phyloP scores from a whole-genome alignment of 2,329 filamentous ascomycete species.

The Clonostachys sp. region DNA sequence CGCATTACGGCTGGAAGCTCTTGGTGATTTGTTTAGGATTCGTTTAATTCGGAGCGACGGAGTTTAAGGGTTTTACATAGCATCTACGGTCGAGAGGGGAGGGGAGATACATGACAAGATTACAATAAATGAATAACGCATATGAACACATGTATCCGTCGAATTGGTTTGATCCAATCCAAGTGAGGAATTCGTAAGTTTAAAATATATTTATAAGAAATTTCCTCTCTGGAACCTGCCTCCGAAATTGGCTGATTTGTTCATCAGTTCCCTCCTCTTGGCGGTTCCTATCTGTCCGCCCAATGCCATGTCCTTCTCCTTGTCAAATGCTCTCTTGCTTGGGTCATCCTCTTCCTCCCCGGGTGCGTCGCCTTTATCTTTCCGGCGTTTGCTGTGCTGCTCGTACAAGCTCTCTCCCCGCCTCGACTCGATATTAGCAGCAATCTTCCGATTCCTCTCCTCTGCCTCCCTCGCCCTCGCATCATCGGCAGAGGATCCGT shows the following conservation, averaged over 20 bases:
- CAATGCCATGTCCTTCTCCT: constrained; percentile 88
- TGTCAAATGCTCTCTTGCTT: constrained; percentile 81
- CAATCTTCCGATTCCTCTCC: constrained; percentile 42
- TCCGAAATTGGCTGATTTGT: constrained; percentile 75
- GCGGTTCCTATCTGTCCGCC: constrained; percentile 66
- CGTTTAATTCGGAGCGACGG: constrained; percentile 6
- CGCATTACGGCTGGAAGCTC: constrained; percentile 3
- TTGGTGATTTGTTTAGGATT: constrained; percentile 4
- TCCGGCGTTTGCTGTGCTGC: constrained; percentile 39
- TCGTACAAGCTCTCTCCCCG: constrained; percentile 56
- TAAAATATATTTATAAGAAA: constrained; percentile 35
- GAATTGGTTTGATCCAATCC: too few relatives aligned
- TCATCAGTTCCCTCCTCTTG: constrained; percentile 74
- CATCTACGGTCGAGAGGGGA: too few relatives aligned
- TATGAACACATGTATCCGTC: too few relatives aligned
- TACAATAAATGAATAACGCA: too few relatives aligned
- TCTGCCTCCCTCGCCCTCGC: constrained; percentile 53
- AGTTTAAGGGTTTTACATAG: constrained; percentile 3
- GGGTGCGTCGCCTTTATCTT: constrained; percentile 23
- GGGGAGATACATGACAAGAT: too few relatives aligned
- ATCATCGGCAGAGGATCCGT: constrained; percentile 27
- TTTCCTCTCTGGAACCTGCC: constrained; percentile 77
- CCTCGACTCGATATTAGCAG: constrained; percentile 45
- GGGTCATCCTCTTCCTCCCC: constrained; percentile 82
- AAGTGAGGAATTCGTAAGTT: too few relatives aligned